Evolutionary conservation across 2,329 filamentous ascomycete genomes (phyloP), one percentile per base, ranked within the genome.

Genomic region (Penicillium sp.): DNA sequence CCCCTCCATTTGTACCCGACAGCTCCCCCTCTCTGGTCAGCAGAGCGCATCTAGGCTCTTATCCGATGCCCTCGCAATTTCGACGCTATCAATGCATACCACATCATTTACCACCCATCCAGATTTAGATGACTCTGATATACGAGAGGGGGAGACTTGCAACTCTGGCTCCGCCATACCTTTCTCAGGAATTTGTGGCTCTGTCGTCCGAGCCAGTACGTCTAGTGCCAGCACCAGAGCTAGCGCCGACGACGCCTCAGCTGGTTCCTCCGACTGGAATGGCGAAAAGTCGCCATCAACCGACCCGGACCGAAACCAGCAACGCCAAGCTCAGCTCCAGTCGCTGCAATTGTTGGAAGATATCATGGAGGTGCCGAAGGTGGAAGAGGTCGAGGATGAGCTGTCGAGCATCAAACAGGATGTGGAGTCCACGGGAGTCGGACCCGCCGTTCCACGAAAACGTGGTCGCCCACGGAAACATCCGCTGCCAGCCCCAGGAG

Each of bases 401-500:
- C 52, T 70, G 29, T 59, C 64, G 27, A 58, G 53, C 46, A 64
- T 69, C 49, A 66, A 68, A 51, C 51, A 59, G 16, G 59, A 63
- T 35, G 61, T 62, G 59, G 63, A 57, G 54, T 38, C 65, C 22
- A 22, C 19, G 19, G n/a, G n/a, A n/a, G n/a, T n/a, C n/a, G 64
- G 66, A 59, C 52, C 58, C 49, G 55, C 59, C 40, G 63, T 68
- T 56, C 70, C 70, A 71, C 77, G 86, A 62, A 85, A 85, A 59
- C 81, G 90, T 63, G 90, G 90, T 29, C 80, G 90, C 46, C 90
- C 90, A 42, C 80, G 89, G 69, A 95, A 95, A 73, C 83, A 90
- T 60, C 87, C 88, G 33, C 73, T 87, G 14, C 78, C 77, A 19
- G 73, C 78, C 7, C 79, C 82, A 1, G 77, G 80, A 30, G 72